These are phyloP conservation scores for Alternaria atra DNA, from an alignment of 2,329 filamentous ascomycete species.

Conservation along the genomic window DNA sequence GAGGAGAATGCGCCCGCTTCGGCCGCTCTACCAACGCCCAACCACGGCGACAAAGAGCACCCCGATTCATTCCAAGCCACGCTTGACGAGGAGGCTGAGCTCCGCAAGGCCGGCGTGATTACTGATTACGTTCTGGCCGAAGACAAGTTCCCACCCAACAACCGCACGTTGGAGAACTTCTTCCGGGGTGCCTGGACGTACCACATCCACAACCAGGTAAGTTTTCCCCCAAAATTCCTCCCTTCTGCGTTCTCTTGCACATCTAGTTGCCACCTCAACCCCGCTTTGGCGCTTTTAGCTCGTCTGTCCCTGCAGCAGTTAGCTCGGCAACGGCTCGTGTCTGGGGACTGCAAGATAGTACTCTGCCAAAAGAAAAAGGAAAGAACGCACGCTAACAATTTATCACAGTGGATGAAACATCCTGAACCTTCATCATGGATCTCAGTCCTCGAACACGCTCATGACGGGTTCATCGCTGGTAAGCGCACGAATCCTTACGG, in stretches of 20 bases:
- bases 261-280: neutral
- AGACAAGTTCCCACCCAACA: constrained; percentile 65
- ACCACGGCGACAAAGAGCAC: constrained; percentile 34
- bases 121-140: constrained; percentile 58
- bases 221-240: constrained; percentile 18
- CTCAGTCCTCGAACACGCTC: constrained; percentile 61
- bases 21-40: constrained; percentile 36
- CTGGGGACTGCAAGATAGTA: neutral
- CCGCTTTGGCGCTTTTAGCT: constrained; percentile 1
- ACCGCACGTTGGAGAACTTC: constrained; percentile 65
- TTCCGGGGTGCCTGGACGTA: constrained; percentile 66
- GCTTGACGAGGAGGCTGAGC: constrained; percentile 51
- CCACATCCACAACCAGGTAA: constrained; percentile 66
- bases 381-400: constrained; percentile 31
- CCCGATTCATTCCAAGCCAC: constrained; percentile 54
- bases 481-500: constrained; percentile 62
- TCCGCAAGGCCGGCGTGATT: constrained; percentile 53
- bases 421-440: constrained; percentile 66
- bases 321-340: constrained; percentile 3
- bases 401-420: constrained; percentile 61
- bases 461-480: constrained; percentile 64
- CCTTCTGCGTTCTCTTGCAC: neutral
- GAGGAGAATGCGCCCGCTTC: constrained; percentile 39
- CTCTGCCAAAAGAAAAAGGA: constrained; percentile 14
- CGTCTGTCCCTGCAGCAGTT: constrained; percentile 10